Conservation (phyloP, 495 filamentous ascomycete species). For the Amniculicola lignicola region DNA sequence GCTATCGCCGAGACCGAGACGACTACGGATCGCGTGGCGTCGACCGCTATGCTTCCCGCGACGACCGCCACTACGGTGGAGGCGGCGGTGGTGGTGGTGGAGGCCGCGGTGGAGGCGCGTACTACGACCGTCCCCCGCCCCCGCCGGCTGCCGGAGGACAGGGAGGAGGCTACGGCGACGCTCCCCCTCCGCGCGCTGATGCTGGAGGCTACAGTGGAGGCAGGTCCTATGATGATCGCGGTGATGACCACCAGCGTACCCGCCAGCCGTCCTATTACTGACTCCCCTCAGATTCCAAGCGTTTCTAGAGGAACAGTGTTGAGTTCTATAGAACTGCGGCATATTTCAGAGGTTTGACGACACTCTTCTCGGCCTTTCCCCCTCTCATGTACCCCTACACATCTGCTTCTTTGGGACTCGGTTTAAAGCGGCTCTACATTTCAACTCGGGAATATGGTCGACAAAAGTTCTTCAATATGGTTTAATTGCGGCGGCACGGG, state of each 20-base stretch:
- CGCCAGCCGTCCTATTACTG: constrained; percentile 16
- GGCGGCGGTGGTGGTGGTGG: constrained; percentile 47
- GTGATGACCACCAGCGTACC: constrained; percentile 29
- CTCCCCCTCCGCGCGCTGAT: constrained; percentile 27
- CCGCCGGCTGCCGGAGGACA: constrained; percentile 17
- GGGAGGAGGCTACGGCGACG: constrained; percentile 25
- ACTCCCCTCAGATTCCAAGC: constrained; percentile 32
- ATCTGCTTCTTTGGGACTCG: constrained; percentile 27
- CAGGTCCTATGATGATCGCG: constrained; percentile 35
- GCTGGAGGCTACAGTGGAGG: constrained; percentile 28
- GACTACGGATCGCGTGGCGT: constrained; percentile 47
- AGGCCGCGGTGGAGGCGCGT: constrained; percentile 48
- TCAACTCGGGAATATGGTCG: constrained; percentile 25
- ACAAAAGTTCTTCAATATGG: constrained; percentile 30
- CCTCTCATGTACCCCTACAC: constrained; percentile 30
- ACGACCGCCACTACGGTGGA: constrained; percentile 60
- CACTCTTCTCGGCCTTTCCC: constrained; percentile 11
- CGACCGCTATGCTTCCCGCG: constrained; percentile 63
- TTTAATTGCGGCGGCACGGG: constrained; percentile 26
- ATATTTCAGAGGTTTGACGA: constrained; percentile 8
- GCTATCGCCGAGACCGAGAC: constrained; percentile 40
- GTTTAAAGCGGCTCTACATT: constrained; percentile 28
- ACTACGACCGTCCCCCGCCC: constrained; percentile 38
- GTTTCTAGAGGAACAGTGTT: no score
- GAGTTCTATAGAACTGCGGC: constrained; percentile 9